Evolutionary conservation across 805 yeast genomes (phyloP).

Genomic region (Pichia phayaonensis): DNA sequence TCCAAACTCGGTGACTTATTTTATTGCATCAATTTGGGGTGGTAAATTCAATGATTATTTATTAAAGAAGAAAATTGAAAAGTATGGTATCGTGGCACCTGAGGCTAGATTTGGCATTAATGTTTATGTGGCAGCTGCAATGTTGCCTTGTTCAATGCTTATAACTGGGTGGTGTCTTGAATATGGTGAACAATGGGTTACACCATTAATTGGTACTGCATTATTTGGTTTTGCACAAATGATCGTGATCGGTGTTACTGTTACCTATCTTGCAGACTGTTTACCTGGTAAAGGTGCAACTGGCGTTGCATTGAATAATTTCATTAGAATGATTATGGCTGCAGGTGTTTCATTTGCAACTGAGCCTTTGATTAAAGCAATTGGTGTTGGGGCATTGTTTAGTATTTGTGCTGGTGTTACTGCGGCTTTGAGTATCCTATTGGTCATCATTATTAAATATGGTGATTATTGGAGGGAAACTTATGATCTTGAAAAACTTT

Average conservation of each 20-base stretch:
- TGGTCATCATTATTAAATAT: slow-evolving; percentile 41
- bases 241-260: slow-evolving; percentile 75
- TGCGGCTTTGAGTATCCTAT: slow-evolving; percentile 32
- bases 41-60: slow-evolving; percentile 73
- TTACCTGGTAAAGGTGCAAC: slow-evolving; percentile 86
- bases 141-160: slow-evolving; percentile 57
- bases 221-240: slow-evolving; percentile 75
- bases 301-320: slow-evolving; percentile 77
- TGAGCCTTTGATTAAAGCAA: slow-evolving; percentile 58
- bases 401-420: slow-evolving; percentile 59
- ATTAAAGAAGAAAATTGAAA: slow-evolving; percentile 39
- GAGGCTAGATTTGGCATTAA: slow-evolving; percentile 77
- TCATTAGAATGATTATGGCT: slow-evolving; percentile 65
- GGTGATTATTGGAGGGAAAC: slow-evolving; percentile 61
- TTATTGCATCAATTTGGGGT: slow-evolving; percentile 70
- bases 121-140: slow-evolving; percentile 52
- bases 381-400: slow-evolving; percentile 66
- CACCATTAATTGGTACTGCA: slow-evolving; percentile 76
- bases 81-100: slow-evolving; percentile 62
- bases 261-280: slow-evolving; percentile 75
- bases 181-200: slow-evolving; percentile 60
- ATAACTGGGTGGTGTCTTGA: slow-evolving; percentile 81
- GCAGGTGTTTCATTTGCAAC: slow-evolving; percentile 69
- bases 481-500: slow-evolving; percentile 49
- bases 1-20: slow-evolving; percentile 75